Conservation (phyloP, 192 early-diverging fungal species). For the Geranomyces variabilis region DNA sequence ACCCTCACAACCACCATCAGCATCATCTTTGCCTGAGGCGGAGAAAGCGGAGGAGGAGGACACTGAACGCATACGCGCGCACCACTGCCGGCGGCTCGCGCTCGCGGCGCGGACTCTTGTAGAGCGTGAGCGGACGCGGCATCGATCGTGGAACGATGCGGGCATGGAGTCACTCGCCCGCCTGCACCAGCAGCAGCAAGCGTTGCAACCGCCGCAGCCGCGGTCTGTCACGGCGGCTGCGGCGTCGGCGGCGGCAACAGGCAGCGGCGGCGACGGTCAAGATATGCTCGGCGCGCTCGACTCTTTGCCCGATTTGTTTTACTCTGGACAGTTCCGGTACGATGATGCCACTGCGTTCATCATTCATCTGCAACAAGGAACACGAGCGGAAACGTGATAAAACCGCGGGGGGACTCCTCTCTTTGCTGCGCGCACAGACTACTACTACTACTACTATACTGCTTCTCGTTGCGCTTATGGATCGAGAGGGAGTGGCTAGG, state of each 20-base stretch:
- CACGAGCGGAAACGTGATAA: too few relatives aligned
- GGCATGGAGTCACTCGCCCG: not conserved
- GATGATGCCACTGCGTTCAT: conserved; percentile 55
- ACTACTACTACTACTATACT: too few relatives aligned
- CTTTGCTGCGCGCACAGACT: too few relatives aligned
- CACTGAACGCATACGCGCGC: not conserved
- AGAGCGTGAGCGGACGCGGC: conserved; percentile 16
- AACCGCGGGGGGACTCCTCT: too few relatives aligned
- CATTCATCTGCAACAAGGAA: conserved; percentile 31
- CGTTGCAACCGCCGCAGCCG: too few relatives aligned
- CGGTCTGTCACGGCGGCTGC: too few relatives aligned
- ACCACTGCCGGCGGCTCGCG: conserved; percentile 10
- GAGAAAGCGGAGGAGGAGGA: too few relatives aligned
- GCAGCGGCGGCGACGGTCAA: too few relatives aligned
- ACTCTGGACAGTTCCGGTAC: conserved; percentile 41
- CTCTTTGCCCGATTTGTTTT: conserved; percentile 35
- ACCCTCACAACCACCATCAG: not conserved
- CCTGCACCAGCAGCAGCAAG: not conserved
- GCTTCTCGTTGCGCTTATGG: too few relatives aligned
- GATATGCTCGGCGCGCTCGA: too few relatives aligned
- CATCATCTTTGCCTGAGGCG: not conserved
- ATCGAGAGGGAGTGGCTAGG: too few relatives aligned
- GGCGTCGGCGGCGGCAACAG: too few relatives aligned
- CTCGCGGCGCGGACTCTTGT: conserved; percentile 22
- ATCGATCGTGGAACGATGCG: conserved; percentile 6